phyloP scores from a whole-genome alignment of 345 rosid genomes.

The Capsella bursapastoris region DNA sequence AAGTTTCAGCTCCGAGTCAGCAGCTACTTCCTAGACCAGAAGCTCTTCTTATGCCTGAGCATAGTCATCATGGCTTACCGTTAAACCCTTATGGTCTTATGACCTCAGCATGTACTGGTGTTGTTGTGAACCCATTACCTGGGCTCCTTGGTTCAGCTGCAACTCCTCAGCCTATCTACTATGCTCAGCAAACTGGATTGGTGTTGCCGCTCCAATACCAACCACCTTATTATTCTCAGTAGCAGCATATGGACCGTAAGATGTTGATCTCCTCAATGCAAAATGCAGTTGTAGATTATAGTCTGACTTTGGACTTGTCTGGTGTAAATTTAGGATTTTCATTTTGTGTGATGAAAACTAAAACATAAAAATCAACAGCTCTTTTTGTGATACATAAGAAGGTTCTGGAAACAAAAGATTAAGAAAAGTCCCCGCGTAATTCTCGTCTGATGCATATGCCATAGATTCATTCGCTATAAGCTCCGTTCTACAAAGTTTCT shows the following conservation, averaged over 20 bases:
- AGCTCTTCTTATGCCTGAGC: conserved; percentile 42
- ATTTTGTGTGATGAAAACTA: not conserved
- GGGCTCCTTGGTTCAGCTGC: conserved; percentile 50
- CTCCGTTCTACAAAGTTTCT: not conserved
- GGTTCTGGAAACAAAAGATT: not conserved
- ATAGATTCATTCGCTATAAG: not conserved
- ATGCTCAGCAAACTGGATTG: conserved; percentile 52
- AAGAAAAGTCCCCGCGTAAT: not conserved
- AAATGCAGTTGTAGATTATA: not conserved
- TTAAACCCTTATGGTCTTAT: conserved; percentile 50
- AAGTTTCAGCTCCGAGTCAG: conserved; percentile 34
- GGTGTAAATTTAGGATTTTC: not conserved
- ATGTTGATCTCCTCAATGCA: not conserved
- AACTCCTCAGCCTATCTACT: conserved; percentile 48
- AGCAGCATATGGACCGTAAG: conserved; percentile 56
- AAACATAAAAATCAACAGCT: not conserved
- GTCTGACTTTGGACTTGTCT: not conserved
- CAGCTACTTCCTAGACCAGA: conserved; percentile 35
- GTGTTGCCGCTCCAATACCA: conserved; percentile 56
- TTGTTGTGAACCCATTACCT: conserved; percentile 44
- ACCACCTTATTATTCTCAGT: conserved; percentile 58
- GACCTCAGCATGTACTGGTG: conserved; percentile 41
- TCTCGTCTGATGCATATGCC: not conserved
- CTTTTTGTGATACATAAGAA: not conserved
- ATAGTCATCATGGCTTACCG: conserved; percentile 41